Evolutionary conservation across 1,284 basidiomycete species (phyloP).

Genomic region (Naganishia sp.): DNA sequence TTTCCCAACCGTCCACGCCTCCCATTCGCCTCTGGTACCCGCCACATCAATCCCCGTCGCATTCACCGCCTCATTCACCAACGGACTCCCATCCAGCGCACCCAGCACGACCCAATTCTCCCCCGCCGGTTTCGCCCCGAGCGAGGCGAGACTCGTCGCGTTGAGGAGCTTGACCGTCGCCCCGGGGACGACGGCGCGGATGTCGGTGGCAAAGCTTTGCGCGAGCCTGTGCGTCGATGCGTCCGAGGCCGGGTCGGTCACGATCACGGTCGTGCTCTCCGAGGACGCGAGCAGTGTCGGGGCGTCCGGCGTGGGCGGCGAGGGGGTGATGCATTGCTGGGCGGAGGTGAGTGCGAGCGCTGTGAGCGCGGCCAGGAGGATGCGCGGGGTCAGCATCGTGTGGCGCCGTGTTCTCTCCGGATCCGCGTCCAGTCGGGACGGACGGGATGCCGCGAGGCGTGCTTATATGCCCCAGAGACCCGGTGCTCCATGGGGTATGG

Average conservation of each 20-base stretch:
- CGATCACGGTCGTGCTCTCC: conserved; percentile 11
- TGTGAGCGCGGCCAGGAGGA: conserved; percentile 1
- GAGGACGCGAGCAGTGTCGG: conserved; percentile 9
- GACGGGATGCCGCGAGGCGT: too few species aligned
- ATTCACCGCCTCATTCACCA: conserved; percentile 37
- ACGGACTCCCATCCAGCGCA: conserved; percentile 40
- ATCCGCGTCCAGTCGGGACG: too few species aligned
- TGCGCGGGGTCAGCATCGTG: not conserved
- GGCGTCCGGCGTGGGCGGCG: not conserved
- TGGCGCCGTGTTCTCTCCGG: not conserved
- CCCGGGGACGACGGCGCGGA: conserved; percentile 55
- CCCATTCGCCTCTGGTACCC: conserved; percentile 60
- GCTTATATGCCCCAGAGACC: too few species aligned
- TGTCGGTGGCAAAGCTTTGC: conserved; percentile 65
- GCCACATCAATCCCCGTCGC: conserved; percentile 68
- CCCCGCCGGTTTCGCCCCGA: conserved; percentile 60
- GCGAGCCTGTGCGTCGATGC: conserved; percentile 60
- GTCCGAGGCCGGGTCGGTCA: conserved; percentile 13
- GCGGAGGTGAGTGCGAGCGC: not conserved
- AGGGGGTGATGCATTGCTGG: conserved; percentile 17
- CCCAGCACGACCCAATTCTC: conserved; percentile 56
- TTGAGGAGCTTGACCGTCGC: conserved; percentile 1
- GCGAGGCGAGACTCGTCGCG: conserved; percentile 40
- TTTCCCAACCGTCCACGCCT: conserved; percentile 57
- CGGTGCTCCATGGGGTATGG: too few species aligned